Percentiles rank a stretch among this genome's conserved stretches.
Conservation (phyloP, 495 filamentous ascomycete genomes). For the Penicillium diatomitis region DNA sequence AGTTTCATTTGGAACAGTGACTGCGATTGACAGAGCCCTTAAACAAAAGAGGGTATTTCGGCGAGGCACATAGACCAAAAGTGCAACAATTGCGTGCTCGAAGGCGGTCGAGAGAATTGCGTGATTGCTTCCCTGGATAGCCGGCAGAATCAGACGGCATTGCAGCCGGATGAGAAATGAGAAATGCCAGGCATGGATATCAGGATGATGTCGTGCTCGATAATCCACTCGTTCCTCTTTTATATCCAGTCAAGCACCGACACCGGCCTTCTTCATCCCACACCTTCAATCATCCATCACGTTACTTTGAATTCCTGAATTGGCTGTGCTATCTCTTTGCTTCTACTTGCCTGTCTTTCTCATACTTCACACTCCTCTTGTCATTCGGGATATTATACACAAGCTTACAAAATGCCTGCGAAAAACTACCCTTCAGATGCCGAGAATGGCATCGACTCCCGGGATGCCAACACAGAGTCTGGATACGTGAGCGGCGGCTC, state of each 20-base stretch:
- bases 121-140: constrained; percentile 17
- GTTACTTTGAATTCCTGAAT: too few relatives aligned
- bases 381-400: too few relatives aligned
- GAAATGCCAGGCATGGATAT: constrained; percentile 15
- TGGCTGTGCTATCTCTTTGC: neutral
- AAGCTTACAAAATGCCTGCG: constrained; percentile 24
- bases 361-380: constrained; percentile 5
- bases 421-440: constrained; percentile 34
- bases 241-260: constrained; percentile 25
- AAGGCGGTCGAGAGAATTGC: constrained; percentile 30
- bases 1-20: neutral
- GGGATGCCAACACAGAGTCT: constrained; percentile 54
- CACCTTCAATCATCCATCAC: constrained; percentile 6
- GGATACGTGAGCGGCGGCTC: constrained; percentile 76
- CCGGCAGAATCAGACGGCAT: constrained; percentile 26
- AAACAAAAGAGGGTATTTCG: constrained; percentile 2
- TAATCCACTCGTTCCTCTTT: constrained; percentile 18
- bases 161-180: constrained; percentile 16
- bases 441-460: constrained; percentile 26
- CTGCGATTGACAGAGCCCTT: neutral
- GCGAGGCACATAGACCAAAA: constrained; percentile 13
- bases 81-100: constrained; percentile 38
- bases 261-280: constrained; percentile 14
- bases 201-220: constrained; percentile 28
- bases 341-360: constrained; percentile 1